These are phyloP conservation scores for Trifolium pratense DNA, from an alignment of 306 rosid genomes.

Conservation along the genomic window DNA sequence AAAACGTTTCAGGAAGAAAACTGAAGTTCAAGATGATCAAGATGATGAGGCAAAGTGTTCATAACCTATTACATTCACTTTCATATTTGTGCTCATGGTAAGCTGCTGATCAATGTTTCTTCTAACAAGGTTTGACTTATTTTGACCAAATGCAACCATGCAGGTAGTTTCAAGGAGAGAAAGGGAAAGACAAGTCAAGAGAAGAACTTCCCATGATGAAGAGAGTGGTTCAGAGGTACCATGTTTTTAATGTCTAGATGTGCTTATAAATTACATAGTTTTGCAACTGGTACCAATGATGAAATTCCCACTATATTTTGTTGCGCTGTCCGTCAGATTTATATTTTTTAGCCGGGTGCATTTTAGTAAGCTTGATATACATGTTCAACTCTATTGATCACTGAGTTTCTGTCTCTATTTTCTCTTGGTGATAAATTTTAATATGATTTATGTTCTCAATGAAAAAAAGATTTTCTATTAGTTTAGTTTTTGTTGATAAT, in stretches of 20 bases:
- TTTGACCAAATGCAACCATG: constrained; percentile 50
- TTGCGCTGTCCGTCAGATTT: constrained; percentile 8
- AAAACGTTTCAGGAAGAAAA: constrained; percentile 80
- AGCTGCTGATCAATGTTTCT: constrained; percentile 36
- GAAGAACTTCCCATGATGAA: constrained; percentile 62
- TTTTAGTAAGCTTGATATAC: constrained; percentile 21
- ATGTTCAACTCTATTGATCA: constrained; percentile 26
- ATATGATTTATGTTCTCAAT: constrained; percentile 8
- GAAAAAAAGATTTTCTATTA: not conserved
- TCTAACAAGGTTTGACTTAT: constrained; percentile 42
- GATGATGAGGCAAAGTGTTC: constrained; percentile 69
- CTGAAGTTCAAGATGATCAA: constrained; percentile 65
- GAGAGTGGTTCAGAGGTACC: constrained; percentile 79
- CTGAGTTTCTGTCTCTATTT: constrained; percentile 29
- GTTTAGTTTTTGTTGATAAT: constrained; percentile 20
- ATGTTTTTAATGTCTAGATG: constrained; percentile 7
- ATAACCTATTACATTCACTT: constrained; percentile 43
- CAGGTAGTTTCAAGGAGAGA: constrained; percentile 64
- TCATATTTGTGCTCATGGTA: constrained; percentile 41
- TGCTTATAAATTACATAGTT: constrained; percentile 11
- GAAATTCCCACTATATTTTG: constrained; percentile 14
- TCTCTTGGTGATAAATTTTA: constrained; percentile 17
- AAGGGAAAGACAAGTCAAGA: constrained; percentile 64
- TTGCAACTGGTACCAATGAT: constrained; percentile 37
- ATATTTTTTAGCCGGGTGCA: not conserved